phyloP scores from a whole-genome alignment of 2,329 filamentous ascomycete species.

The Ilyonectria sp. region DNA sequence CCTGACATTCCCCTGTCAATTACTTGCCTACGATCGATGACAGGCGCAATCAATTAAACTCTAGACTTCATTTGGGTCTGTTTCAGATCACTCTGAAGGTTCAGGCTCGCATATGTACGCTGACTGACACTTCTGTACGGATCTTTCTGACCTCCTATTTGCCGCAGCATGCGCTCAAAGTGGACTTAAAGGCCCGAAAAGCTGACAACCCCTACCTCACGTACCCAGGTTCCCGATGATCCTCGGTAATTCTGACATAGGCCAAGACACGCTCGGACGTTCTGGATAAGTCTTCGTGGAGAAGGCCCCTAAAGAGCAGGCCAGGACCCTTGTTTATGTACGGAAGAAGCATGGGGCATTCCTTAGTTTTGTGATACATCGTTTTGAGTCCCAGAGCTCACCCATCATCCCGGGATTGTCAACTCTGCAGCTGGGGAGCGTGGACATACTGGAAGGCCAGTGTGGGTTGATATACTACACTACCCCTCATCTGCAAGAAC shows the following conservation, averaged over 20 bases:
- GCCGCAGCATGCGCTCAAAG: neutral
- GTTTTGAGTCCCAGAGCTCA: conserved; percentile 13
- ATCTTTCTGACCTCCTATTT: too few relatives aligned
- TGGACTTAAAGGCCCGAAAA: neutral
- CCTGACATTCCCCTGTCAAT: too few relatives aligned
- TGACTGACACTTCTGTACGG: too few relatives aligned
- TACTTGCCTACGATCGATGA: too few relatives aligned
- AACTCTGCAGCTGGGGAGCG: neutral
- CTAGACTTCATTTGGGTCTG: too few relatives aligned
- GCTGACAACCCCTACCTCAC: neutral
- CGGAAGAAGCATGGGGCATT: neutral
- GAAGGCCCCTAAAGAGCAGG: neutral
- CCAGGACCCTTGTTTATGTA: neutral
- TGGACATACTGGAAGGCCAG: neutral
- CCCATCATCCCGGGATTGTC: conserved; percentile 9
- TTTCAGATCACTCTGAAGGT: too few relatives aligned
- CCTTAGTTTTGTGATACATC: conserved; percentile 6
- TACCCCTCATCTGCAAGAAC: neutral
- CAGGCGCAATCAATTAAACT: too few relatives aligned
- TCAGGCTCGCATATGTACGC: too few relatives aligned
- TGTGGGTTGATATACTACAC: neutral
- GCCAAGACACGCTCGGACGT: neutral
- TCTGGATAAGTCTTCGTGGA: neutral
- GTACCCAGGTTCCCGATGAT: neutral
- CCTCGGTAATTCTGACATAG: neutral